Percentiles rank a stretch among this genome's conserved stretches.
These are phyloP conservation scores for Colletotrichum chrysophilum DNA, from an alignment of 2,329 filamentous ascomycete genomes.

Conservation along the genomic window DNA sequence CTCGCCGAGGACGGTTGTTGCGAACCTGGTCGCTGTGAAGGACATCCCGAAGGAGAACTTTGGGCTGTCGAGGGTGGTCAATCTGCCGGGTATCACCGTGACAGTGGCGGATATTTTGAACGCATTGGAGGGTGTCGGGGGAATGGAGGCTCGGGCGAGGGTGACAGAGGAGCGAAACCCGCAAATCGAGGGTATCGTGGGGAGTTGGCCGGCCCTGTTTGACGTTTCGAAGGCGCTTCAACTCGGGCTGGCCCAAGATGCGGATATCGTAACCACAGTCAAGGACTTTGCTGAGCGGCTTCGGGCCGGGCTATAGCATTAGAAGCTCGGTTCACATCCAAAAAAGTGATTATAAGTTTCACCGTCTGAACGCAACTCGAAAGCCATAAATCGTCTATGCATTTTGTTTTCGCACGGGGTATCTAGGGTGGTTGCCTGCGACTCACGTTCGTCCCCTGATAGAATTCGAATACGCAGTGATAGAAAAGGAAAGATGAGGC, in stretches of 20 bases:
- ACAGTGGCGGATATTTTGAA: conserved; percentile 59
- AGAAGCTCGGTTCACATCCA: background rate
- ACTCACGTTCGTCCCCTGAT: conserved; percentile 6
- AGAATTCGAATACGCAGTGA: background rate
- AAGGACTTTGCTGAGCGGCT: conserved; percentile 19
- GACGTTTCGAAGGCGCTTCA: conserved; percentile 55
- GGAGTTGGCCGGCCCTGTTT: conserved; percentile 59
- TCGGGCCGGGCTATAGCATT: background rate
- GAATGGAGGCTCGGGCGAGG: conserved; percentile 44
- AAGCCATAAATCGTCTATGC: conserved; percentile 14
- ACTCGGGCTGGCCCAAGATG: conserved; percentile 57
- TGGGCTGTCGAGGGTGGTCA: conserved; percentile 49
- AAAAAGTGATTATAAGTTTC: background rate
- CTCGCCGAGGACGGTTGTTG: conserved; percentile 48
- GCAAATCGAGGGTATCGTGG: conserved; percentile 53
- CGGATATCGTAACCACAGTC: conserved; percentile 36
- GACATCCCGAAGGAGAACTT: conserved; percentile 43
- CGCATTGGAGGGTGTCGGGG: conserved; percentile 53
- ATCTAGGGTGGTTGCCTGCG: conserved; percentile 17
- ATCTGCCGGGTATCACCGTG: conserved; percentile 57
- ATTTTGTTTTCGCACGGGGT: conserved; percentile 13
- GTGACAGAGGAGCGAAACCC: conserved; percentile 54
- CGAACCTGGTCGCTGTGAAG: conserved; percentile 49
- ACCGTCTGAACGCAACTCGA: background rate
- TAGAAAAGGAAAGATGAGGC: background rate